Evolutionary conservation across 768 basidiomycete genomes (phyloP), one percentile per base, ranked within the genome.

Genomic region (Boletus fagicola): DNA sequence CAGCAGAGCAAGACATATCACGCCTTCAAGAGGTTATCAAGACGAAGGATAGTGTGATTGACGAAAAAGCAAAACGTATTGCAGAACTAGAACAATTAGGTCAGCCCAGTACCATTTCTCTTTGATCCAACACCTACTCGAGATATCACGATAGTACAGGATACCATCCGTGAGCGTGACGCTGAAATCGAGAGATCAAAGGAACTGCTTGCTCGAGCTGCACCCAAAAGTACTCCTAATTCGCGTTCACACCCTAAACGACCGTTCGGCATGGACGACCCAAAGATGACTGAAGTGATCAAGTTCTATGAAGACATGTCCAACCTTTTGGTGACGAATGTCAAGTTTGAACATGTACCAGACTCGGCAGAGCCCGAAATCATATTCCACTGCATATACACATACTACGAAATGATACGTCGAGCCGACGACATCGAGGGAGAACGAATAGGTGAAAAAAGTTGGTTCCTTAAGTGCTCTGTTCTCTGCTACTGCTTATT

Each of bases 231-330:
- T 5, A 76, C 80, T 31, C 65, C 70, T 22, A 72, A 73, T 22
- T 50, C 64, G 22, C 74, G 75, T 49, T 60, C 73, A 50, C 75
- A 77, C 15, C 43, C 67, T 20, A 67, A 69, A 30, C 74, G 75
- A 56, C 64, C 75, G 1, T 62, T 77, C 18, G 73, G 75, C 22
- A 54, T 70, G 45, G 78, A 83, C 24, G 84, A 87, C 60, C 82
- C 83, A 6, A 85, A 85, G 67, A 80, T 83, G 61, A 73, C 76
- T 4, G 76, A 80, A 65, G 79, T 87, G 43, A 79, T 93, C 63
- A 78, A 78, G 50, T 82, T 95, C 59, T 96, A 96, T 68, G 92
- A 94, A 70, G 92, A 94, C 65, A 72, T 92, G 61, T 92, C 91
- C 1, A 91, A 93, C 63, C 74, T 95, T 24, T 77, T 91, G 39